Conservation (phyloP, 352 stramenopile species). For the Globisporangium lucens region DNA sequence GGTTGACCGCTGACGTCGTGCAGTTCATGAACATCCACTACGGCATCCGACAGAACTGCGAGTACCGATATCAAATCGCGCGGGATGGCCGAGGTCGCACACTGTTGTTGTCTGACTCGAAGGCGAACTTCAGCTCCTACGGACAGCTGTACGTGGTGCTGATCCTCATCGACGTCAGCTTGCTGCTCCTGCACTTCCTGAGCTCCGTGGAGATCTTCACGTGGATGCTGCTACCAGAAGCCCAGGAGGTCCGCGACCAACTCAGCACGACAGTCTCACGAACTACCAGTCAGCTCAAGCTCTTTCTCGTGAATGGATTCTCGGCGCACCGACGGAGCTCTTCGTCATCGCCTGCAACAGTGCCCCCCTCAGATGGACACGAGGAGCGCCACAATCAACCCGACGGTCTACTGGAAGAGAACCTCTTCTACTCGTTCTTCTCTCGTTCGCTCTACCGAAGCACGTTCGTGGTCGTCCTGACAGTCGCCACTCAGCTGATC, state of each 20-base stretch:
- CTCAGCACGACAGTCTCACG: conserved; percentile 11
- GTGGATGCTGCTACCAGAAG: conserved; percentile 10
- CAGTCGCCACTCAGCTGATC: conserved; percentile 25
- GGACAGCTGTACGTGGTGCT: conserved; percentile 25
- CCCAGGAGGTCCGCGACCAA: conserved; percentile 1
- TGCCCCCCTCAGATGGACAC: conserved; percentile 8
- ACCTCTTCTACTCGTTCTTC: conserved; percentile 14
- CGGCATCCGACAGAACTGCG: conserved; percentile 22
- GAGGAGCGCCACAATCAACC: neutral
- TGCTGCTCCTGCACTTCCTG: conserved; percentile 15
- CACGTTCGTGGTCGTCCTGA: conserved; percentile 27
- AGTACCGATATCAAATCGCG: conserved; percentile 15
- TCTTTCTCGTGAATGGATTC: neutral
- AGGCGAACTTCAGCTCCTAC: conserved; percentile 19
- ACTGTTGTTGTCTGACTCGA: neutral
- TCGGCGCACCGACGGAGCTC: neutral
- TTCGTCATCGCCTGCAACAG: neutral
- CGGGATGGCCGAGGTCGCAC: neutral
- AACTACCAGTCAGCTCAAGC: neutral
- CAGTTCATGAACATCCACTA: conserved; percentile 15
- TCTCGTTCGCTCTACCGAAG: conserved; percentile 41
- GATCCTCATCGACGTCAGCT: conserved; percentile 20
- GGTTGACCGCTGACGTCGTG: conserved; percentile 19
- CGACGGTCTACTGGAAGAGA: neutral
- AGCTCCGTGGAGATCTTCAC: conserved; percentile 20